These are phyloP conservation scores for Aspergillus sp. DNA, from an alignment of 2,329 filamentous ascomycete species.

Conservation along the genomic window DNA sequence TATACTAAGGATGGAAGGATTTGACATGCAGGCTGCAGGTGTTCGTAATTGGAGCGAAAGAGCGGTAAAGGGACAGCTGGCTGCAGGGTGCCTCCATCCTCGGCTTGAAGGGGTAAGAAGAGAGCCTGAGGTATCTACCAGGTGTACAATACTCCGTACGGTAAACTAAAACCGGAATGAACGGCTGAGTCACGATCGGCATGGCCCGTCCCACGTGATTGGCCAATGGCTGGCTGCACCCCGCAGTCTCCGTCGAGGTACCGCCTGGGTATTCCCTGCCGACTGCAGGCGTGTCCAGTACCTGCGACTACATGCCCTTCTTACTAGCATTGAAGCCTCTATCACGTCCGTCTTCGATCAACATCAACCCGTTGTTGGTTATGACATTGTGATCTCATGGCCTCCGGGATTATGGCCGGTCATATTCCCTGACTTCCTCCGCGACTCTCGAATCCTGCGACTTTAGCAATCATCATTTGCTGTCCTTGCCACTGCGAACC, in stretches of 20 bases:
- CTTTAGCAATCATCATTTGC: neutral
- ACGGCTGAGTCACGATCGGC: conserved; percentile 13
- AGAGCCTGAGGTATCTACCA: too few species aligned
- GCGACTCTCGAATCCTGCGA: neutral
- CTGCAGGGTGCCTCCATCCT: conserved; percentile 3
- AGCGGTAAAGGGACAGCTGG: conserved; percentile 15
- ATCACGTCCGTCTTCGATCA: neutral
- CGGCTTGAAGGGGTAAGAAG: neutral
- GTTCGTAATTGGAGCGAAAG: conserved; percentile 6
- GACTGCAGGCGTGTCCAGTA: neutral
- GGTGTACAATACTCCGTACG: too few species aligned
- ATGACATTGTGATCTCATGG: conserved; percentile 3
- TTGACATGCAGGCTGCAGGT: conserved; percentile 8
- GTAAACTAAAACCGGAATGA: neutral
- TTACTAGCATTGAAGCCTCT: neutral
- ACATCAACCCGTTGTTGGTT: neutral
- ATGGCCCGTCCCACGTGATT: conserved; percentile 6
- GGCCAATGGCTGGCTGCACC: conserved; percentile 17
- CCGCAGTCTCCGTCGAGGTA: conserved; percentile 8
- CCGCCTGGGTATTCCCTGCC: neutral
- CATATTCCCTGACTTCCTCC: neutral
- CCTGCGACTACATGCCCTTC: neutral
- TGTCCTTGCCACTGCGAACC: conserved; percentile 12
- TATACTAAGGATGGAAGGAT: neutral
- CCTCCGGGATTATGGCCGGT: neutral